Conservation (phyloP, 192 early-diverging fungal genomes). For the Backusella morwellensis region DNA sequence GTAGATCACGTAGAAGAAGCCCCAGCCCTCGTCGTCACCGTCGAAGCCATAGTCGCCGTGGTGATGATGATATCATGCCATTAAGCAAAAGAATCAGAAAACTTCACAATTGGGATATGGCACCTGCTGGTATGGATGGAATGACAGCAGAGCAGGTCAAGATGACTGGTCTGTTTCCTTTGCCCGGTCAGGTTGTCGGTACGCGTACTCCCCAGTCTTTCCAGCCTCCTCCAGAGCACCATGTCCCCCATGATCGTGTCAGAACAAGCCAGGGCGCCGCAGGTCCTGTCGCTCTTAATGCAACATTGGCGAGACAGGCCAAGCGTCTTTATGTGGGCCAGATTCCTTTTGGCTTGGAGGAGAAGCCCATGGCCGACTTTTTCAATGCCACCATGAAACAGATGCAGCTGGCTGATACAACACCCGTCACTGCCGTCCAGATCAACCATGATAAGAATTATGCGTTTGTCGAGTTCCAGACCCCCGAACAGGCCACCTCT, state of each 20-base stretch:
- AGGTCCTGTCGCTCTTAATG: slow-evolving; percentile 50
- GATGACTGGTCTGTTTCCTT: slow-evolving; percentile 77
- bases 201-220: slow-evolving; percentile 22
- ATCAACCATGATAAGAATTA: slow-evolving; percentile 92
- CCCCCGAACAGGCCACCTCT: slow-evolving; percentile 83
- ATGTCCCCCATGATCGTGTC: slow-evolving; percentile 4
- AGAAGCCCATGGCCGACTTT: slow-evolving; percentile 74
- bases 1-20: slow-evolving; percentile 37
- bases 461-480: slow-evolving; percentile 94
- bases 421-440: slow-evolving; percentile 79
- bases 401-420: slow-evolving; percentile 63
- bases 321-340: slow-evolving; percentile 92
- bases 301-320: slow-evolving; percentile 71
- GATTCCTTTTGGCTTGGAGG: slow-evolving; percentile 73
- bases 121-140: slow-evolving; percentile 85
- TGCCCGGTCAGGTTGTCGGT: slow-evolving; percentile 62
- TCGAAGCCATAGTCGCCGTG: slow-evolving; percentile 36
- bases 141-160: slow-evolving; percentile 87
- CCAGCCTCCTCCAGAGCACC: background rate
- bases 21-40: slow-evolving; percentile 26
- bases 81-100: slow-evolving; percentile 77
- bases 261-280: slow-evolving; percentile 42
- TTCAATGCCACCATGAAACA: slow-evolving; percentile 87
- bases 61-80: slow-evolving; percentile 53
- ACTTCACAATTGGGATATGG: slow-evolving; percentile 89